phyloP scores from a whole-genome alignment of 768 basidiomycete genomes.

The Asterophora parasitica region DNA sequence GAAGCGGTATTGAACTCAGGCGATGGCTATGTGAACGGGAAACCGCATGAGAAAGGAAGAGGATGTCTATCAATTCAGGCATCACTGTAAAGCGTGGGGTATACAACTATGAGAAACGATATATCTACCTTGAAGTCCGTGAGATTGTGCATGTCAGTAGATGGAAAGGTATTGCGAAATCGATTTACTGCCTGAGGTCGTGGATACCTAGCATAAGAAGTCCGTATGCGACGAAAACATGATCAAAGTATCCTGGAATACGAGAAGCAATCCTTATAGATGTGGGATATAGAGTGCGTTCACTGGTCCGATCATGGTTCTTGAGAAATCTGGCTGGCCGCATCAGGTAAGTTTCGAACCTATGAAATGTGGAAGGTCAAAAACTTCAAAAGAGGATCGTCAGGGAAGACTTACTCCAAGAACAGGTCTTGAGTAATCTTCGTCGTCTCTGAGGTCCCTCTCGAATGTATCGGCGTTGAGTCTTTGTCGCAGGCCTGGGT shows the following conservation, averaged over 20 bases:
- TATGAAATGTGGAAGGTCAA: conserved; percentile 16
- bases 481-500: conserved; percentile 39
- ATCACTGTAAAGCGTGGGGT: conserved; percentile 5
- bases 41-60: not conserved
- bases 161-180: conserved; percentile 4
- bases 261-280: not conserved
- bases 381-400: not conserved
- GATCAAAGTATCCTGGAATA: not conserved
- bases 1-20: not conserved
- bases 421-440: conserved; percentile 53
- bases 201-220: conserved; percentile 1
- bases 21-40: not conserved
- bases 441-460: conserved; percentile 40
- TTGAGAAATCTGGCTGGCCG: conserved; percentile 27
- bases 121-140: conserved; percentile 11
- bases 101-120: conserved; percentile 7
- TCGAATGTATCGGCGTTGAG: conserved; percentile 23
- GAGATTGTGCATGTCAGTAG: conserved; percentile 7
- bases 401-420: conserved; percentile 40
- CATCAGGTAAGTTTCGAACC: conserved; percentile 55
- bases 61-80: conserved; percentile 8
- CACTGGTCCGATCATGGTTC: conserved; percentile 18
- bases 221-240: conserved; percentile 3
- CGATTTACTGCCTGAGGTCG: conserved; percentile 2
- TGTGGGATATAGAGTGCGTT: not conserved